Evolutionary conservation across 2,329 filamentous ascomycete species (phyloP).

Genomic region (Penicillium sp.): DNA sequence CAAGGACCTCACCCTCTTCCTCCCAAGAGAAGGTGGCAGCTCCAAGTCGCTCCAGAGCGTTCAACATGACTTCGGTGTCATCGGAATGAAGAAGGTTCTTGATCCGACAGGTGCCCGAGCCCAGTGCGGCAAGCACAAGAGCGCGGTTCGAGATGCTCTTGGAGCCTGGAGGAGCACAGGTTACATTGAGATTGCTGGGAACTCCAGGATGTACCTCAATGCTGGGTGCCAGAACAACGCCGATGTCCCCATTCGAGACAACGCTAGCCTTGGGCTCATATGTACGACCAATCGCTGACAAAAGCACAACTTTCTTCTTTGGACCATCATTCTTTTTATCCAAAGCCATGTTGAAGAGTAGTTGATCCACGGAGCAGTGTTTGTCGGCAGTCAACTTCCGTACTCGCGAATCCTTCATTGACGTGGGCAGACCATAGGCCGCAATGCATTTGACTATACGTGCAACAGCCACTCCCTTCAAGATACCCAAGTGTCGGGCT

Average conservation of each 20-base stretch:
- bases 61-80: constrained; percentile 95
- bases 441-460: constrained; percentile 87
- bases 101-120: constrained; percentile 76
- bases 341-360: constrained; percentile 90
- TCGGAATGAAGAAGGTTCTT: constrained; percentile 93
- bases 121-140: constrained; percentile 85
- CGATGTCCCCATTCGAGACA: constrained; percentile 79
- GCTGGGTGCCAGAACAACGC: constrained; percentile 73
- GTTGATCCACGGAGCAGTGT: constrained; percentile 74
- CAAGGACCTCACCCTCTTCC: constrained; percentile 82
- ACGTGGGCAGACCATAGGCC: constrained; percentile 86
- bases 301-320: constrained; percentile 91
- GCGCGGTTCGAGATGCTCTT: constrained; percentile 98
- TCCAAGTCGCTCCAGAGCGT: constrained; percentile 75
- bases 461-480: constrained; percentile 81
- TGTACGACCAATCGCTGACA: constrained; percentile 83
- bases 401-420: constrained; percentile 75
- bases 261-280: constrained; percentile 81
- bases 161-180: constrained; percentile 84
- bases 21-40: constrained; percentile 92
- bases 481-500: constrained; percentile 76
- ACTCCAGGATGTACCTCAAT: constrained; percentile 69
- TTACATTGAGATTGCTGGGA: constrained; percentile 58
- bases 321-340: constrained; percentile 97
- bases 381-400: constrained; percentile 78